Evolutionary conservation across 345 rosid genomes (phyloP), one percentile per base, ranked within the genome.

Genomic region (Gossypium arboreum): DNA sequence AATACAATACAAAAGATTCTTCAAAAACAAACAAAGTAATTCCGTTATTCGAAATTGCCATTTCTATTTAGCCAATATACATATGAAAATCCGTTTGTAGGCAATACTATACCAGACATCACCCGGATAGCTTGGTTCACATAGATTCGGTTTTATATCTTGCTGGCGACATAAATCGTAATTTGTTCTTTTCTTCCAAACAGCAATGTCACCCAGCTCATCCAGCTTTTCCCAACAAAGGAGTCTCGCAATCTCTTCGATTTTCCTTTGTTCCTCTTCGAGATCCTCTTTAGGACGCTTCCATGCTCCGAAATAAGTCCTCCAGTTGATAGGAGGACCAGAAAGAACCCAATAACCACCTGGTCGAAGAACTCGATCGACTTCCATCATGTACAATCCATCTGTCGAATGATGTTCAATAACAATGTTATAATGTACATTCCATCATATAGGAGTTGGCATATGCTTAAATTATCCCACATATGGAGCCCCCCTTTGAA

Each of bases 301-400:
- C 88, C 91, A 84, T 2, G 86, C 83, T 66, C 75, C 58, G 83
- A 82, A 84, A 72, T 84, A 34, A 52, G 52, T 81, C 78, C 73
- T 81, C 88, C 91, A 85, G 18, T 76, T 77, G 79, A 87, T 85
- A 2, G 91, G 91, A 12, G 87, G 91, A 2, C 91, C 88, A 1
- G 88, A 87, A 27, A 87, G 80, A n/a, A 87, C 82, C 91, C 91
- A 87, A 73, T 87, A 85, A 18, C 91, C 91, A 47, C 88, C 87
- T 3, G 91, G 91, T 45, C 88, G 71, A 52, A 75, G 77, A 39
- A 75, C 72, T 64, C 72, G 43, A 66, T 75, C 77, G 56, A 75
- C 63, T 66, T 87, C 91, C 57, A 84, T 87, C 76, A 87, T 68
- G 73, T 76, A 85, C 1, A 71, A 73, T 27, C 91, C 91, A 63